Base-by-base conservation (phyloP, 2,329 filamentous ascomycete species). In the Sporothrix euskadiensis region DNA sequence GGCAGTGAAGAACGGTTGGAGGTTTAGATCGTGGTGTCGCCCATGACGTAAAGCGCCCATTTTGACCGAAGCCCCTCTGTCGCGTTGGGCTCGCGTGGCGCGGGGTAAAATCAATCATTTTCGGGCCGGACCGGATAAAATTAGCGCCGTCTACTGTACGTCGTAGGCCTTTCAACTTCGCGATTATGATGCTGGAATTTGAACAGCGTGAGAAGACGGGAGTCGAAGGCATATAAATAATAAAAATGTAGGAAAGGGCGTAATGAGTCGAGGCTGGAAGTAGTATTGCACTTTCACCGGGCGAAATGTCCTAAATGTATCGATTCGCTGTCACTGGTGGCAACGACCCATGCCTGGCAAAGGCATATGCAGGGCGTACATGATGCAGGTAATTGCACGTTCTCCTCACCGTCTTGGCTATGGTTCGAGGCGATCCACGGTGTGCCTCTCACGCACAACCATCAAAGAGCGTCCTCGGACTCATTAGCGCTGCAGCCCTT, bases 101-200 rank as follows among this genome's bases (percentile, higher is more conserved):
- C 52, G 52, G 52, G 52, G 52, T 56, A 22, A 26, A 56, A 26
- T 16, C 19, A 56, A 56, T 16, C 52, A 56, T 56, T 4, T 56
- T 56, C 52, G 52, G 52, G 52, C 52, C 52, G 52, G n/a, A 26
- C n/a, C 52, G 52, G 52, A 56, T 56, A 22, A 56, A 56, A 56
- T 56, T 56, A n/a, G 52, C n/a, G 52, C 52, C 52, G 52, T 56
- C 22, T 56, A 26, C 22, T n/a, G n/a, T n/a, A n/a, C n/a, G n/a
- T n/a, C 22, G 52, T 10, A 22, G 52, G 52, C 52, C 26, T 41
- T 9, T 41, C 39, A 9, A 5, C 10, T 56, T 56, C n/a, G 52
- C 7, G 52, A 26, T 56, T 56, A 5, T 56, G 52, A 56, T 22
- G 19, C 22, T 22, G 22, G 52, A 56, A 16, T 10, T 26, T 56